Evolutionary conservation across 164 flowering plant genomes (phyloP), one percentile per base, ranked within the genome.

Genomic region (Hamamelis virginiana): DNA sequence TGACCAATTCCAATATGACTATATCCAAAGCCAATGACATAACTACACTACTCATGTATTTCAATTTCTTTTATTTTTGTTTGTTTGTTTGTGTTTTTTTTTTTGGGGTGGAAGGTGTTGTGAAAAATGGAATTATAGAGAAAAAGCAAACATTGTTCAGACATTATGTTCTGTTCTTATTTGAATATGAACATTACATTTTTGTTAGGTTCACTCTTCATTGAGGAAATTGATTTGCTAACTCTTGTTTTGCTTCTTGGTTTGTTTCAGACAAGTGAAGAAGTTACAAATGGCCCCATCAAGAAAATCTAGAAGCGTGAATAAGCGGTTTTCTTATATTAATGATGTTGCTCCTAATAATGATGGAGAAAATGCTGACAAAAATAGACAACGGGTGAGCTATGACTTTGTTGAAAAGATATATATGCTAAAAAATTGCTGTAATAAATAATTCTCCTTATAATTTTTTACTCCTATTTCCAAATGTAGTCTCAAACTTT

Each of bases 241-340:
- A 16, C 22, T 38, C 44, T 15, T 28, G 44, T 27, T 65, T 10
- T 26, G 11, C 57, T 18, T 48, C 41, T 23, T 48, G 15, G 9
- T 45, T 50, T 64, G 52, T 51, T 50, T n/a, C 15, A 38, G 23
- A 50, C 9, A 28, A 13, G 4, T 10, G 11, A 50, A n/a, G 55
- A 59, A 45, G 25, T 53, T 57, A 25, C 25, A 48, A 64, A 87
- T 87, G 91, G 80, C 83, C 18, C 85, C 90, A 19, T 69, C 85
- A 47, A 87, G 81, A 67, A 87, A 85, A 59, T 73, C 84, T 53
- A 81, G 81, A 70, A 79, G 80, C 63, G 72, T 77, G 69, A 85
- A 78, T 70, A 85, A 81, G 79, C 72, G 83, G 51, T 76, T 77
- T 71, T 67, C 86, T 47, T 72, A 77, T 69, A 62, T 75, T 55